A percentile compares a stretch with the other conserved stretches of the same genome.
Conservation (phyloP, 495 filamentous ascomycete species). For the Staphylotrichum tortipilum region DNA sequence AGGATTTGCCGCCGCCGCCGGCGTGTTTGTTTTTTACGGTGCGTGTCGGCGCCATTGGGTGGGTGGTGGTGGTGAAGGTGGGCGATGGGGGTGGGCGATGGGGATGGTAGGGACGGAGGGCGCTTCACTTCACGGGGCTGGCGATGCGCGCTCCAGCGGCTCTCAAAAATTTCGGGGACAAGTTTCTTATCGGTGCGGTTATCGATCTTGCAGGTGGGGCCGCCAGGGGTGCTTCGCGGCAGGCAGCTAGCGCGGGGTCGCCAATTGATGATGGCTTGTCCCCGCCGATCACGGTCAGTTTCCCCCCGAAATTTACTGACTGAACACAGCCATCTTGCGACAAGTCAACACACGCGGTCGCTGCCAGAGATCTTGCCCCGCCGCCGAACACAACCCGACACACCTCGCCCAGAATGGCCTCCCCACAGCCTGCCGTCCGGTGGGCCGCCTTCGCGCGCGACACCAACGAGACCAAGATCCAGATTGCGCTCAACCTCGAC, state of each 20-base stretch:
- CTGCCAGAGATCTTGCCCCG: not conserved
- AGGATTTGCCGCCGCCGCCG: conserved; percentile 35
- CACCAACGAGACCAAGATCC: conserved; percentile 96
- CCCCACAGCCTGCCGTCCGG: conserved; percentile 37
- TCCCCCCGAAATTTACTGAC: not conserved
- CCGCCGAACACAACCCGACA: not conserved
- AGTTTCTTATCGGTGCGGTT: conserved; percentile 11
- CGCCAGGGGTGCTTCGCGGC: conserved; percentile 7
- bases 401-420: conserved; percentile 27
- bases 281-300: conserved; percentile 9
- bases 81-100: not conserved
- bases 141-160: not conserved
- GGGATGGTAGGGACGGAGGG: not conserved
- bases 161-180: conserved; percentile 17
- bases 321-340: not conserved
- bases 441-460: conserved; percentile 69
- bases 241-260: conserved; percentile 11
- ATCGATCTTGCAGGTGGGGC: conserved; percentile 7
- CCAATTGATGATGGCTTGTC: not conserved
- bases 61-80: conserved; percentile 6
- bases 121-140: too few species aligned
- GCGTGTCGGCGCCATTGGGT: conserved; percentile 44
- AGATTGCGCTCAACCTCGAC: conserved; percentile 83
- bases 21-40: conserved; percentile 53
- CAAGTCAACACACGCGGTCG: not conserved